Conservation (phyloP, 176 grass and related monocot species). For the Lolium multiflorum region DNA sequence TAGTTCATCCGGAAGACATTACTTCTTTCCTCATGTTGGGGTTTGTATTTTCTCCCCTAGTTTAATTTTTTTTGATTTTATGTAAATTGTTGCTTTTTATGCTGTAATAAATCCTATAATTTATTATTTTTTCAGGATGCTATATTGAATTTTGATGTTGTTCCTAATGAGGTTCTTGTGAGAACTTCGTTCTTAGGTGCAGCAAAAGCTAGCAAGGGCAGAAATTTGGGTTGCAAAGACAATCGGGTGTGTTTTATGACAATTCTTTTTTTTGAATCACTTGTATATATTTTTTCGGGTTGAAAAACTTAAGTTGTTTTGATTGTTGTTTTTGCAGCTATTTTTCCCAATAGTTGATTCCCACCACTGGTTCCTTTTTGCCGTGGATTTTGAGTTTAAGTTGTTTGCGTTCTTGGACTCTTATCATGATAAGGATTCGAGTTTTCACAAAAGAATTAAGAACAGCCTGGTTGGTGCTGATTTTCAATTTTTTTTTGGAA, state of each 20-base stretch:
- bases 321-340: neutral
- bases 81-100: too few species aligned
- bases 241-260: neutral
- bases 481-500: too few species aligned
- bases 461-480: too few species aligned
- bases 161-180: neutral
- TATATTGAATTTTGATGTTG: neutral
- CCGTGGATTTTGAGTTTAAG: too few species aligned
- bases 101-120: neutral
- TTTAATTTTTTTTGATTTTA: too few species aligned
- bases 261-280: too few species aligned
- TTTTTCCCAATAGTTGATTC: neutral
- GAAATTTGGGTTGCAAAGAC: neutral
- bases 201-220: neutral
- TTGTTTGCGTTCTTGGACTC: too few species aligned
- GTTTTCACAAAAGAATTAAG: too few species aligned
- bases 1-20: neutral
- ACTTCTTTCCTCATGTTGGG: neutral
- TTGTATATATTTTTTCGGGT: too few species aligned
- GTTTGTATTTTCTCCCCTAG: neutral
- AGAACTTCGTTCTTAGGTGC: neutral
- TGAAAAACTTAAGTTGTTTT: too few species aligned
- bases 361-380: neutral
- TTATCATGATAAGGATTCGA: too few species aligned
- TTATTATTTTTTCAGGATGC: neutral